Evolutionary conservation across 1,139 yeast species (phyloP), one percentile per base, ranked within the genome.

Genomic region (Blastobotrys indianensis): DNA sequence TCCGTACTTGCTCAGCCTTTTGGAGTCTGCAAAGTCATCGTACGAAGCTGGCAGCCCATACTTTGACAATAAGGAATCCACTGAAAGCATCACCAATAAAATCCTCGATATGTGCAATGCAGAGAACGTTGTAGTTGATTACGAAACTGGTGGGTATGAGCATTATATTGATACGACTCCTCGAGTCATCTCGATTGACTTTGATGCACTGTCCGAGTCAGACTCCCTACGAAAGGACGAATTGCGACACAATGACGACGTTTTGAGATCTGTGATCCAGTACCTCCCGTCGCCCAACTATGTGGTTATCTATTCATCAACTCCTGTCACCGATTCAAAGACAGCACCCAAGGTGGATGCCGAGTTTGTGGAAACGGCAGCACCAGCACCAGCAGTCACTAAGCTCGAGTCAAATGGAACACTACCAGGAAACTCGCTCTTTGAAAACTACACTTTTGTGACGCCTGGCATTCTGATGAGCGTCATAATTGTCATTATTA

Each of bases 401-500:
- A 28, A 23, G 9, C 32, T n/a, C 13, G 16, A n/a, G 5, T 25
- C 15, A 8, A 40, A 44, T 12, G 11, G 13, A n/a, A 40, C 43
- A 4, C 37, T 41, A n/a, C 20, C 49, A 10, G 49, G 49, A 11
- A 23, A 46, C 35, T 46, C 49, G 6, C 57, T 77, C 44, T 75
- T 76, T 58, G 70, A 72, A 45, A 66, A 68, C 46, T 77, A 76
- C 59, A 68, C 69, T 46, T 77, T 75, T 57, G 74, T 77, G 58
- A 65, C 78, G n/a, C 72, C 76, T 10, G 94, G 90, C 15, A 72
- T 85, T 52, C 82, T 82, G 74, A 80, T 79, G 82, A 72, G 79
- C 43, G 67, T 78, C 47, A 65, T 85, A 47, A 82, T 82, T 20
- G 68, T 81, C 2, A 64, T 75, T 33, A 64, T 80, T 52, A 70